phyloP scores from a whole-genome alignment of 2,329 filamentous ascomycete genomes.

The Colletotrichum tamarilloi region DNA sequence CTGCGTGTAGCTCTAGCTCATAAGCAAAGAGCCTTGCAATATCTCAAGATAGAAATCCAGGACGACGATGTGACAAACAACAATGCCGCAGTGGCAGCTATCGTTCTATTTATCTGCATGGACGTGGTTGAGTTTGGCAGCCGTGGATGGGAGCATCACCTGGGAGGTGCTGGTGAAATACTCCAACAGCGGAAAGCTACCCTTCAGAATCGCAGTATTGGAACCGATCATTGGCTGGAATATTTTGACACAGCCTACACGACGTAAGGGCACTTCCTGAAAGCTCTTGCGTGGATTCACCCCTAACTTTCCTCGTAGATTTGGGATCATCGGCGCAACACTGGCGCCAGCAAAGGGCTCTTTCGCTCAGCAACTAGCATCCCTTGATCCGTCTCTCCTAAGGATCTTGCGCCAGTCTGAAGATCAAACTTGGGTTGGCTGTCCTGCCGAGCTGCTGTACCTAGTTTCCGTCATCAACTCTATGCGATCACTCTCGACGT shows the following conservation, averaged over 20 bases:
- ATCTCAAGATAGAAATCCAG: not conserved
- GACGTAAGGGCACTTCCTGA: not conserved
- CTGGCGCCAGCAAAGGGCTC: not conserved
- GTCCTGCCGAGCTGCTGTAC: conserved; percentile 26
- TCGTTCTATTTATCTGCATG: conserved; percentile 30
- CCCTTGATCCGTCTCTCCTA: not conserved
- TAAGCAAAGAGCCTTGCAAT: conserved; percentile 22
- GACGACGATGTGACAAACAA: conserved; percentile 1
- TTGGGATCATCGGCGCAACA: conserved; percentile 23
- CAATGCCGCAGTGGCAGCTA: conserved; percentile 22
- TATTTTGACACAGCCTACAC: conserved; percentile 29
- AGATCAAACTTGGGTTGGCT: conserved; percentile 28
- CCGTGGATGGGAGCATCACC: conserved; percentile 27
- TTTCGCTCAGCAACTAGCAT: not conserved
- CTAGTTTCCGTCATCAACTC: conserved; percentile 19
- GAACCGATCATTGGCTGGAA: conserved; percentile 4
- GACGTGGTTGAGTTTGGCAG: conserved; percentile 29
- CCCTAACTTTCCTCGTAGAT: not conserved
- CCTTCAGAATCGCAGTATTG: not conserved
- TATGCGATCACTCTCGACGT: not conserved
- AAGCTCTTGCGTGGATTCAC: not conserved
- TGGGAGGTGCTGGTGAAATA: conserved; percentile 21
- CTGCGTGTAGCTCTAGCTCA: conserved; percentile 15
- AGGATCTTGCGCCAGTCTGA: conserved; percentile 18
- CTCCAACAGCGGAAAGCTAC: not conserved